A percentile compares a stretch with the other conserved stretches of the same genome.
Evolutionary conservation across 2,329 filamentous ascomycete genomes (phyloP).

Genomic region (Sarocladium strictum): DNA sequence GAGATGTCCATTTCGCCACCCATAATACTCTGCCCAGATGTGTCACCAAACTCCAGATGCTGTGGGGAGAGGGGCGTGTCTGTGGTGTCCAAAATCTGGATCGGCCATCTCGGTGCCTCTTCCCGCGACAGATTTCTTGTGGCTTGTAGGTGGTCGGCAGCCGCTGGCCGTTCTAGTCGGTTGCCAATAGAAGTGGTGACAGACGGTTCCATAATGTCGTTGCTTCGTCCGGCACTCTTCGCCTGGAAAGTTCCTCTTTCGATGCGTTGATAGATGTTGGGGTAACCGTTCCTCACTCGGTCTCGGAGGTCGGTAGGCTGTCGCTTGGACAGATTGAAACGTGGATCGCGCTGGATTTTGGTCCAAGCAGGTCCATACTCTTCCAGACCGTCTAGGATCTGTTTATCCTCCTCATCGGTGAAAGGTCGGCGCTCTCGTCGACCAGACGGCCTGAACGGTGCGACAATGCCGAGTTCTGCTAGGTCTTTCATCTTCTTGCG

Average conservation of each 20-base stretch:
- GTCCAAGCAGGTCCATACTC: conserved; percentile 60
- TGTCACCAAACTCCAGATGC: conserved; percentile 40
- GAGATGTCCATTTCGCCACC: conserved; percentile 58
- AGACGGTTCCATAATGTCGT: conserved; percentile 43
- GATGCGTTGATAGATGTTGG: conserved; percentile 49
- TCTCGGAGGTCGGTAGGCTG: conserved; percentile 60
- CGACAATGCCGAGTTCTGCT: conserved; percentile 52
- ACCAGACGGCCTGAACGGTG: conserved; percentile 56
- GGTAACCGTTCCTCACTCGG: conserved; percentile 58
- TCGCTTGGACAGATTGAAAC: conserved; percentile 50
- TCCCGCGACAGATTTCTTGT: conserved; percentile 36
- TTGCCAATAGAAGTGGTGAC: conserved; percentile 44
- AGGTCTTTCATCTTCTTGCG: conserved; percentile 51
- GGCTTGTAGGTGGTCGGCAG: not conserved
- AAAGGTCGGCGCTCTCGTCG: conserved; percentile 56
- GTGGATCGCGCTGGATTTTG: conserved; percentile 55
- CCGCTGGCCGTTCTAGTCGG: conserved; percentile 22
- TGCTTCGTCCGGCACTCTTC: conserved; percentile 33
- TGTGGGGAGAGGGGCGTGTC: conserved; percentile 20
- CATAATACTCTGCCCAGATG: conserved; percentile 29
- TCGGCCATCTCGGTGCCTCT: conserved; percentile 39
- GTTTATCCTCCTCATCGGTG: conserved; percentile 55
- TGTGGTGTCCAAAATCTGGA: conserved; percentile 26
- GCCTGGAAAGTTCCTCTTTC: conserved; percentile 47
- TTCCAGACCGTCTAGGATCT: conserved; percentile 55